phyloP scores from a whole-genome alignment of 805 yeast species.

The Sugiyamaella floridensis region DNA sequence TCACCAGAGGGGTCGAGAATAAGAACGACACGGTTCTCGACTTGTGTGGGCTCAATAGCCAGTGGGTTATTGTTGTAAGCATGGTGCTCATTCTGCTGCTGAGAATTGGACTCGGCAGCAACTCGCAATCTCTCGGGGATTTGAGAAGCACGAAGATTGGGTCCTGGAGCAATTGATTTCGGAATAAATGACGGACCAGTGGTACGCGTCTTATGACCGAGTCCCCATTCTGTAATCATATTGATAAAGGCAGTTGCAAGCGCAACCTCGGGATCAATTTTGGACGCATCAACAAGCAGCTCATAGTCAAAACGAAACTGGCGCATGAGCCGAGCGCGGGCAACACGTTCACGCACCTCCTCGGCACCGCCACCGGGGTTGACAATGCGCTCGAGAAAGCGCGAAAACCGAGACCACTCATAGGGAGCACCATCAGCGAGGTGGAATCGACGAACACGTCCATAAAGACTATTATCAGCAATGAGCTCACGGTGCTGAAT shows the following conservation, averaged over 20 bases:
- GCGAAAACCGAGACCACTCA: slow-evolving; percentile 49
- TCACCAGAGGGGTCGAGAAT: slow-evolving; percentile 1
- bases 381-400: slow-evolving; percentile 44
- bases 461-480: slow-evolving; percentile 34
- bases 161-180: slow-evolving; percentile 2
- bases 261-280: slow-evolving; percentile 45
- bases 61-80: too few species aligned
- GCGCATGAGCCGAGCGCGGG: slow-evolving; percentile 49
- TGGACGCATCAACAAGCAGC: slow-evolving; percentile 42
- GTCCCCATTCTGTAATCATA: slow-evolving; percentile 64
- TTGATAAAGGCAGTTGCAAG: slow-evolving; percentile 55
- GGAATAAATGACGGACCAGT: slow-evolving; percentile 43
- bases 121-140: background rate
- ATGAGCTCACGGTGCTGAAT: slow-evolving; percentile 41
- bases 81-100: too few species aligned
- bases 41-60: background rate
- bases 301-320: slow-evolving; percentile 57
- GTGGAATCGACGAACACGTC: slow-evolving; percentile 42
- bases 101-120: background rate
- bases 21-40: slow-evolving; percentile 11
- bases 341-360: slow-evolving; percentile 48
- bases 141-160: background rate
- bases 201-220: slow-evolving; percentile 46
- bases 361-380: slow-evolving; percentile 54
- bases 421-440: slow-evolving; percentile 48